Evolutionary conservation across 768 basidiomycete genomes (phyloP).

Genomic region (Lactarius quietus): DNA sequence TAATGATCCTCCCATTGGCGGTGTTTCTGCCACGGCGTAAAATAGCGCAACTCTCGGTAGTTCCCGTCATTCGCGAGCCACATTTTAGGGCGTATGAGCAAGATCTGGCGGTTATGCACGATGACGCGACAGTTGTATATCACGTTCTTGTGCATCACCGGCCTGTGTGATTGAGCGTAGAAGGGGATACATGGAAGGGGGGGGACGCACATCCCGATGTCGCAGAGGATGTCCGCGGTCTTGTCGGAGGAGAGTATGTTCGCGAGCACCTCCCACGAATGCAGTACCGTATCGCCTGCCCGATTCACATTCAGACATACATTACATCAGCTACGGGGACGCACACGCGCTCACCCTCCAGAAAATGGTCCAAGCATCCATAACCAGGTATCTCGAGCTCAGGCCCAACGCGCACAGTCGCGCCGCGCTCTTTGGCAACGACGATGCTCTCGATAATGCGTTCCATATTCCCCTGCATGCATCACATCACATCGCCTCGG

Average conservation of each 20-base stretch:
- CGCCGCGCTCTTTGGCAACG: constrained; percentile 85
- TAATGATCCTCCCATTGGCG: constrained; percentile 88
- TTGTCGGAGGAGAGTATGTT: constrained; percentile 81
- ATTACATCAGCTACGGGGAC: not conserved
- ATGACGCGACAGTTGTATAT: constrained; percentile 96
- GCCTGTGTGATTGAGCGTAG: constrained; percentile 50
- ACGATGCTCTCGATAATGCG: constrained; percentile 85
- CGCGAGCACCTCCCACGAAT: constrained; percentile 98
- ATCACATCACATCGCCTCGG: not conserved
- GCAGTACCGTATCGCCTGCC: constrained; percentile 89
- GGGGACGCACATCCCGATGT: constrained; percentile 80
- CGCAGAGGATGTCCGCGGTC: constrained; percentile 84
- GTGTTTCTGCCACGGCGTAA: constrained; percentile 93
- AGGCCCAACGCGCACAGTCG: constrained; percentile 90
- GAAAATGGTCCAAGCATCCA: constrained; percentile 95
- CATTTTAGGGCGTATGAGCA: constrained; percentile 98
- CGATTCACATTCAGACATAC: not conserved
- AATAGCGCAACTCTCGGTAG: constrained; percentile 79
- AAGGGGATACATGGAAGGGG: not conserved
- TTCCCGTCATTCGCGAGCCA: constrained; percentile 99
- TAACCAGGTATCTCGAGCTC: constrained; percentile 98
- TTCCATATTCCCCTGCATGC: constrained; percentile 82
- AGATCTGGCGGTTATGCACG: constrained; percentile 78
- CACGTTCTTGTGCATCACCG: constrained; percentile 95
- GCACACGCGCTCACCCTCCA: constrained; percentile 65